Evolutionary conservation across 331 rosid genomes (phyloP).

Genomic region (Pyracantha coccinea): DNA sequence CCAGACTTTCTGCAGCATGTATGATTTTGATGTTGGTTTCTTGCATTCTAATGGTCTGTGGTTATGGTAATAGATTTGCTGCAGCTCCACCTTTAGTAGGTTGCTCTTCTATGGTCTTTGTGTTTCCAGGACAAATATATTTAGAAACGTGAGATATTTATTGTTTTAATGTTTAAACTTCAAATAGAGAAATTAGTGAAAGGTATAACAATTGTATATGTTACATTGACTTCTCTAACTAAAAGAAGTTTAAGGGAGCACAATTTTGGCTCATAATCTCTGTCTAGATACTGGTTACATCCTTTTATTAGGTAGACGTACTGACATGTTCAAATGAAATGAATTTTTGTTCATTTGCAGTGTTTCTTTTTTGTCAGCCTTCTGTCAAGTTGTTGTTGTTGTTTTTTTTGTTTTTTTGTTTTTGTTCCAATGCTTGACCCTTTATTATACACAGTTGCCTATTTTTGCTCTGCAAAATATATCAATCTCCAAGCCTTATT

Average conservation of each 20-base stretch:
- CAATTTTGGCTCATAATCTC: background rate
- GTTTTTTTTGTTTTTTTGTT: no score
- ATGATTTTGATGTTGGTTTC: background rate
- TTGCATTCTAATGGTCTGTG: background rate
- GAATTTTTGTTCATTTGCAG: background rate
- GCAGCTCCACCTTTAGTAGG: background rate
- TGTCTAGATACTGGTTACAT: background rate
- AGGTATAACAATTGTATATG: background rate
- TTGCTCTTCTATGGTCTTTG: background rate
- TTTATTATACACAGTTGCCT: background rate
- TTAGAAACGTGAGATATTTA: background rate
- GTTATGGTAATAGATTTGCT: background rate
- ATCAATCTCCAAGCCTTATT: background rate
- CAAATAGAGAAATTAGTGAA: background rate
- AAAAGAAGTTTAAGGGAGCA: background rate
- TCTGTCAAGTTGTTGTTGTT: background rate
- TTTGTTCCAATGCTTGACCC: background rate
- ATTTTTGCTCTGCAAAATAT: background rate
- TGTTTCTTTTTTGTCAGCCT: background rate
- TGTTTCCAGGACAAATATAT: background rate
- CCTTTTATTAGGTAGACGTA: background rate
- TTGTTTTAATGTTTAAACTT: background rate
- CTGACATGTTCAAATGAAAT: background rate
- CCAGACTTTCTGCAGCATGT: conserved; percentile 8
- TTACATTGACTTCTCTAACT: background rate